Evolutionary conservation across 2,329 filamentous ascomycete species (phyloP).

Genomic region (Trichoderma arundinaceum): DNA sequence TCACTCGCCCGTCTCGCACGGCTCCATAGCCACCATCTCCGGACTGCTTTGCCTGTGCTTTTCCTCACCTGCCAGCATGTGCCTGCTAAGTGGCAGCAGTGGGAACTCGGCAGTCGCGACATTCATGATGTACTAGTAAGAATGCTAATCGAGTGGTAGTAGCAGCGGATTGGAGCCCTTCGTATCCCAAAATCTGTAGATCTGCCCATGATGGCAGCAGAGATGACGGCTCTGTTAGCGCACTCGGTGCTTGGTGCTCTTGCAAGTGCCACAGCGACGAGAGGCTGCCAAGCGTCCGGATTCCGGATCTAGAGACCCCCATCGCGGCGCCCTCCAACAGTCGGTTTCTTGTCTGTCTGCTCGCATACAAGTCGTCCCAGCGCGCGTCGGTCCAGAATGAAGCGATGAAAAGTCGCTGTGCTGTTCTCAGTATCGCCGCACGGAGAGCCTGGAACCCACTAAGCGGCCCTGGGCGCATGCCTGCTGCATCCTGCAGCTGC

Average conservation of each 20-base stretch:
- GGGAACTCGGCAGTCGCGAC: no score
- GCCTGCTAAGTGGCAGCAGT: no score
- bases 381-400: neutral
- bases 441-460: conserved; percentile 27
- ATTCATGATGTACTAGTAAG: no score
- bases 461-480: conserved; percentile 26
- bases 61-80: neutral
- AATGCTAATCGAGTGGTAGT: neutral
- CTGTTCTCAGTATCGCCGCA: conserved; percentile 27
- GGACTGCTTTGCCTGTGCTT: no score
- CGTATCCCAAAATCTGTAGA: neutral
- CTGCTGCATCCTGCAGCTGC: conserved; percentile 27
- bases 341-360: neutral
- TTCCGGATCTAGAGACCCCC: conserved; percentile 22
- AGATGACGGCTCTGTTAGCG: neutral
- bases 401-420: conserved; percentile 11
- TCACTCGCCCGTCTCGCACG: neutral
- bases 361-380: neutral
- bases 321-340: conserved; percentile 16
- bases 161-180: neutral
- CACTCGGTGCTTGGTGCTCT: no score
- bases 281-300: conserved; percentile 19
- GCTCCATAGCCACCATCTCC: no score
- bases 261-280: neutral
- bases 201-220: neutral